phyloP scores from a whole-genome alignment of 2,329 filamentous ascomycete species.

The Penicillium sp. region DNA sequence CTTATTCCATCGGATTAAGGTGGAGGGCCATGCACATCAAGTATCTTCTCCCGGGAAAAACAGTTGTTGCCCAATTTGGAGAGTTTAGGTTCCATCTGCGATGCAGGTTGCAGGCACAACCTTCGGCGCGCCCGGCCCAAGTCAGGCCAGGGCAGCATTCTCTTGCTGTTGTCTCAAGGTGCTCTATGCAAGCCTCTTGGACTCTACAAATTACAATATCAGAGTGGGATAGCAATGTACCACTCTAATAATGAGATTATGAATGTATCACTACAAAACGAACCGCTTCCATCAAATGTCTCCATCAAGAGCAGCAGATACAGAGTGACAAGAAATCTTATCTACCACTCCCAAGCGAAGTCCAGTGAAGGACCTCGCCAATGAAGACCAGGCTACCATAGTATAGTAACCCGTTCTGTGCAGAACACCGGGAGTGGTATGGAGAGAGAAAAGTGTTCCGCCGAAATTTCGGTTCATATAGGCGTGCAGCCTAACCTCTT shows the following conservation, averaged over 20 bases:
- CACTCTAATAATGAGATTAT: constrained; percentile 20
- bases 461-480: constrained; percentile 5
- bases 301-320: constrained; percentile 83
- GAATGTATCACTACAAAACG: constrained; percentile 71
- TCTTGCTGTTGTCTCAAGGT: not conserved
- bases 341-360: constrained; percentile 60
- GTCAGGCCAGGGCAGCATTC: not conserved
- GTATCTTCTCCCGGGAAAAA: not conserved
- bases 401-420: constrained; percentile 37
- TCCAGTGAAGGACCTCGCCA: constrained; percentile 38
- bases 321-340: constrained; percentile 60
- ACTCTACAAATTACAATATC: constrained; percentile 7
- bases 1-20: not conserved
- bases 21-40: not conserved
- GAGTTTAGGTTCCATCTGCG: not conserved
- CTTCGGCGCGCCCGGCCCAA: constrained; percentile 1
- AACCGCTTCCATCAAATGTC: constrained; percentile 73
- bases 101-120: not conserved
- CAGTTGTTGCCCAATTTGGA: not conserved
- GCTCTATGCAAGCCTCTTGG: not conserved
- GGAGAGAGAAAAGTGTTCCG: constrained; percentile 17
- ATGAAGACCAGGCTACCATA: constrained; percentile 32
- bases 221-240: constrained; percentile 4
- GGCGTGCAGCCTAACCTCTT: constrained; percentile 19
- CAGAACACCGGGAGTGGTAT: constrained; percentile 43